Conservation (phyloP, 129 eudicot species). For the Flaveria linearis region DNA sequence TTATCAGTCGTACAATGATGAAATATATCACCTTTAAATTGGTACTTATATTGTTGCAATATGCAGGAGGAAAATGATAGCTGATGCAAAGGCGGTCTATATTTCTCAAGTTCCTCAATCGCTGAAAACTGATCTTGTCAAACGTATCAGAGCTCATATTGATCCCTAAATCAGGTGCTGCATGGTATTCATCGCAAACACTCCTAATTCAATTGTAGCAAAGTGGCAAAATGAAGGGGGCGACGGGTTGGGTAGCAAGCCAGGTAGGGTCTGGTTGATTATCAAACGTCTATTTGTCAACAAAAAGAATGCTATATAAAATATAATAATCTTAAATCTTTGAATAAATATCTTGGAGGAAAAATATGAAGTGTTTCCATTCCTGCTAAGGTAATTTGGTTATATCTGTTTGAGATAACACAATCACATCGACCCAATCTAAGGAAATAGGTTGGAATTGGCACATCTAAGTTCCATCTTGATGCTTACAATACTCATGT, state of each 20-base stretch:
- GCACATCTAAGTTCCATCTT: background rate
- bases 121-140: slow-evolving; percentile 62
- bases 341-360: background rate
- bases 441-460: background rate
- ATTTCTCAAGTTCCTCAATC: slow-evolving; percentile 67
- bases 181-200: slow-evolving; percentile 19
- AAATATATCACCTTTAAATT: background rate
- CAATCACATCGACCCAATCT: background rate
- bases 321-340: background rate
- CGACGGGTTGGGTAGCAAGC: background rate
- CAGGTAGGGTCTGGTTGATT: background rate
- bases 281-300: background rate
- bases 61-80: slow-evolving; percentile 72
- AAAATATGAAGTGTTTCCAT: background rate
- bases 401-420: background rate
- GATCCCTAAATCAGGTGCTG: slow-evolving; percentile 37
- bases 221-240: slow-evolving; percentile 6
- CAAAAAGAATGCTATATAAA: background rate
- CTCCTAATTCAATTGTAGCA: background rate
- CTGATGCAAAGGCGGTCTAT: slow-evolving; percentile 58
- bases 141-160: slow-evolving; percentile 47
- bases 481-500: slow-evolving; percentile 6
- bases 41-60: slow-evolving; percentile 12
- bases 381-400: background rate
- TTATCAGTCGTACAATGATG: background rate